Evolutionary conservation across 177 flowering plant species (phyloP), one percentile per base, ranked within the genome.

Genomic region (Vitis hybrid): DNA sequence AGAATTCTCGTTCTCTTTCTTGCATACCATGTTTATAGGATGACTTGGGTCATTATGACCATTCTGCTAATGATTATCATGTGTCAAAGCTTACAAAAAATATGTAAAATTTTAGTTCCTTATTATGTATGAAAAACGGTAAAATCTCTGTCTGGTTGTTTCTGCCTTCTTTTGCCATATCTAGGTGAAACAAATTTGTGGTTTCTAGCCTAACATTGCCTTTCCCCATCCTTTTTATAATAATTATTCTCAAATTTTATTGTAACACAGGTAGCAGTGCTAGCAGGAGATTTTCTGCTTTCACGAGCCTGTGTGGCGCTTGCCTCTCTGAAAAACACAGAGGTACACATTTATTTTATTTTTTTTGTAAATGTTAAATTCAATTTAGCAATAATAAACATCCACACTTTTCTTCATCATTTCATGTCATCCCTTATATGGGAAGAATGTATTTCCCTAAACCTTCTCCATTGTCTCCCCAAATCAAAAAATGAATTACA

Each of bases 261-360:
- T 63, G 1, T 62, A 52, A 67, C 80, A 81, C 87, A 96, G 99
- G 66, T 96, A 59, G 83, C 98, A 64, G 97, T 93, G 49, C 77
- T 96, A 78, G 97, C 98, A 17, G 99, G 98, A 57, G 98, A 96
- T 82, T 96, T 96, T 81, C 82, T 96, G 72, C 96, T 93, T 71
- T 96, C 99, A 56, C 86, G 97, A 75, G 99, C 99, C 71, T 96
- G 97, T 88, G 90, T 93, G 50, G 89, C 97, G n/a, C 91, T 96
- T 68, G 97, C 98, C 59, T 86, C 99, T 70, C 77, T 96, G 66
- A 86, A 84, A 70, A 93, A 93, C 78, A 92, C 94, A 8, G 98
- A 93, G 89, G 98, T 91, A 82, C 52, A 55, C 24, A 27, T 64
- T 21, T 68, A 35, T 61, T 12, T 40, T 52, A 6, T 46, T 10